Base-by-base conservation (phyloP, 2,329 filamentous ascomycete genomes). In the Pseudocercospora fuligena region DNA sequence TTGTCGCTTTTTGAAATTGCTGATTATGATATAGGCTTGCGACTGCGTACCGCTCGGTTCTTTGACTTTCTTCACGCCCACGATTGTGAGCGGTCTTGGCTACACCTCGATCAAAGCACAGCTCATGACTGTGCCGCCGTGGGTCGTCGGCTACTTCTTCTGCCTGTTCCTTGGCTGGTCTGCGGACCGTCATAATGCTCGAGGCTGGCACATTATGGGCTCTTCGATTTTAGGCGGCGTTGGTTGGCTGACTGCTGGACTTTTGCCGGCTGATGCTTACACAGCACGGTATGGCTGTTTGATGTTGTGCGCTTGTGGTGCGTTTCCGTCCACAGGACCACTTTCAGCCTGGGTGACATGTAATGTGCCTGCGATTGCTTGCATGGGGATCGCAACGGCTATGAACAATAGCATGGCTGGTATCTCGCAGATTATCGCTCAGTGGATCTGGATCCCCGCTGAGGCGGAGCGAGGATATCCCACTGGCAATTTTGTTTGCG, bases 51-150 rank as follows among this genome's bases (percentile, higher is more conserved):
- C 75, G 0, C 71, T 77, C 19, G 76, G 76, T 27, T 74, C 71
- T 1, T 72, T 76, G n/a, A 76, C 81, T 2, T 87, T 86, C 77
- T 86, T 86, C 73, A 85, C 85, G 65, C 84, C 83, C 0, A 83
- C 82, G 0, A 79, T 86, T 11, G 83, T 86, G 49, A 76, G 80
- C 12, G 82, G 81, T 1, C 79, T 87, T 0, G 84, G 84, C 29
- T 86, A 84, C 71, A 80, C 76, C 2, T 75, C 77, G 4, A 77
- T 79, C 27, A 76, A 78, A 25, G 82, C 83, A 0, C 84, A 85
- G 66, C 72, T 78, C 8, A 72, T 78, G 64, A 78, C 76, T 12
- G 76, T 78, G 0, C 76, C 76, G 8, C 76, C 76, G 1, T 78
- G 75, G 75, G 67, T 76, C n/a, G 72, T 77, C 1, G 76, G 75